A percentile compares a stretch with the other conserved stretches of the same genome.
Conservation (phyloP, 208 protist genomes). For the Crithidia thermophila region DNA sequence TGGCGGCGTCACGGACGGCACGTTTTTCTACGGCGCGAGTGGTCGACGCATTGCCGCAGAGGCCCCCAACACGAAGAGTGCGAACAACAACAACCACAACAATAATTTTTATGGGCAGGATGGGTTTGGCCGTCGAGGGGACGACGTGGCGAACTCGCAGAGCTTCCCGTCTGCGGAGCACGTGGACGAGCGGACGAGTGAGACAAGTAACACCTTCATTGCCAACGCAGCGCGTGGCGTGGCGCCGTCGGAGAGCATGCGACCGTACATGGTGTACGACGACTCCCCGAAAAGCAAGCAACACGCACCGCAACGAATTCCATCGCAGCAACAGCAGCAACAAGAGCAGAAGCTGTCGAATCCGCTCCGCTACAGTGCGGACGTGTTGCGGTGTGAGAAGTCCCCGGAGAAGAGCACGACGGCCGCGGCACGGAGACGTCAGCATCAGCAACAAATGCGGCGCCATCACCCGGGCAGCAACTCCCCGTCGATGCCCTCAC, state of each 20-base stretch:
- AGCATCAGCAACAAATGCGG: neutral
- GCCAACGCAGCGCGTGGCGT: neutral
- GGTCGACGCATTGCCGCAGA: conserved; percentile 7
- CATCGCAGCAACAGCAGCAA: neutral
- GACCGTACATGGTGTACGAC: conserved; percentile 49
- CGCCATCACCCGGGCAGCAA: neutral
- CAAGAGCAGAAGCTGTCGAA: neutral
- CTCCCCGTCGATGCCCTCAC: neutral
- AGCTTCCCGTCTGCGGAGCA: neutral
- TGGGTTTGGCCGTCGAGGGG: neutral
- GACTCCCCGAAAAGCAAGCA: neutral
- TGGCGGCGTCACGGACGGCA: conserved; percentile 19
- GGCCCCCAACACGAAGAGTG: no score
- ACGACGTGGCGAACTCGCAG: neutral
- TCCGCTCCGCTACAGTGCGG: neutral
- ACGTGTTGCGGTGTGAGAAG: conserved; percentile 7
- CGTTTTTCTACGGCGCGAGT: conserved; percentile 31
- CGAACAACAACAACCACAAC: neutral
- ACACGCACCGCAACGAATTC: neutral
- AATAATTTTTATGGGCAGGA: neutral
- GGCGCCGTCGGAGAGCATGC: conserved; percentile 50
- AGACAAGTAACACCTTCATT: neutral
- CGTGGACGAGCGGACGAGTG: neutral
- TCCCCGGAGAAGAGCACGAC: conserved; percentile 5
- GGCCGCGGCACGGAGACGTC: neutral